Evolutionary conservation across 2,329 filamentous ascomycete species (phyloP).

Genomic region (Sporothrix brasiliensis): DNA sequence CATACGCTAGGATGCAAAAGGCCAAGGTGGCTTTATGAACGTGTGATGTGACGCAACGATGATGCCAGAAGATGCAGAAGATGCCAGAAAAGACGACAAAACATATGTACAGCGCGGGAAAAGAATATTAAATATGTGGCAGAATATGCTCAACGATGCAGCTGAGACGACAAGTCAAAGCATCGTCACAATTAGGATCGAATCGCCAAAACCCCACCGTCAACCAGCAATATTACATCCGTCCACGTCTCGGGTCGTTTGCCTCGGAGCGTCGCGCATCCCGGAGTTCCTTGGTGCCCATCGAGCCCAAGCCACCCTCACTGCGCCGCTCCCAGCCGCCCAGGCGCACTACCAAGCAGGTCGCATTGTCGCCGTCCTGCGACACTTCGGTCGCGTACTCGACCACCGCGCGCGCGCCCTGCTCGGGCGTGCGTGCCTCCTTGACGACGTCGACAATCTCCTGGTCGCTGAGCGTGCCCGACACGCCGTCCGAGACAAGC

Average conservation of each 20-base stretch:
- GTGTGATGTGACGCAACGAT: background rate
- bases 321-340: slow-evolving; percentile 71
- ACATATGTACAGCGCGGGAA: background rate
- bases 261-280: slow-evolving; percentile 82
- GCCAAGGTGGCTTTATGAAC: background rate
- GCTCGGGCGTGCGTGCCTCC: slow-evolving; percentile 86
- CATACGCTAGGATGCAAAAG: slow-evolving; percentile 12
- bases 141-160: background rate
- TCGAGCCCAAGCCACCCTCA: slow-evolving; percentile 83
- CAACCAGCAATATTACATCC: slow-evolving; percentile 44
- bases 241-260: slow-evolving; percentile 73
- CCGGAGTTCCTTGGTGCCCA: slow-evolving; percentile 89
- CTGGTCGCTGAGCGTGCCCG: slow-evolving; percentile 82
- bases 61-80: slow-evolving; percentile 10
- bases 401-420: slow-evolving; percentile 77
- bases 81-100: background rate
- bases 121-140: background rate
- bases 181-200: background rate
- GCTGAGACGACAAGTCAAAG: background rate
- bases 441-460: slow-evolving; percentile 96
- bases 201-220: background rate
- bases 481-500: slow-evolving; percentile 85
- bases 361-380: slow-evolving; percentile 67
- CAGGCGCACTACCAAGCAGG: slow-evolving; percentile 66
- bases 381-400: slow-evolving; percentile 87